Percentiles rank a stretch among this genome's conserved stretches.
phyloP scores from a whole-genome alignment of 2,329 filamentous ascomycete species.

The Basipetospora sp. region DNA sequence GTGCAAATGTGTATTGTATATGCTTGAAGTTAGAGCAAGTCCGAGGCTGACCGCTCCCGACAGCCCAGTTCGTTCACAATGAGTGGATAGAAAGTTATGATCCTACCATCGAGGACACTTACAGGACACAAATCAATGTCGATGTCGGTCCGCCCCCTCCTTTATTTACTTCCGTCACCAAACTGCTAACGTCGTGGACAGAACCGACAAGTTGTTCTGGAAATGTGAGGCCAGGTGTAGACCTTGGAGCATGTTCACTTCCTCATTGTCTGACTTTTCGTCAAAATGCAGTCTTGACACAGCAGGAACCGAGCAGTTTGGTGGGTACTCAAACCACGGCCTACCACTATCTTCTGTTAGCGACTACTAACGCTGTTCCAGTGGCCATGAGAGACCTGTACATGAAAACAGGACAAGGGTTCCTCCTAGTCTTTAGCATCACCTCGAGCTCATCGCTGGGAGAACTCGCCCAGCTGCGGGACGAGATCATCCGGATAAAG shows the following conservation, averaged over 20 bases:
- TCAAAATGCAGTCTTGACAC: conserved; percentile 54
- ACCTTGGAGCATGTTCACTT: too few species aligned
- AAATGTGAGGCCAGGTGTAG: conserved; percentile 68
- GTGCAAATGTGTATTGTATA: too few species aligned
- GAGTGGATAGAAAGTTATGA: conserved; percentile 86
- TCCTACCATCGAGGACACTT: conserved; percentile 65
- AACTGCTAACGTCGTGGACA: conserved; percentile 20
- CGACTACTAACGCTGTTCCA: conserved; percentile 17
- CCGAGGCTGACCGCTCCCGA: conserved; percentile 16
- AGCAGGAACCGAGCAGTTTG: conserved; percentile 83
- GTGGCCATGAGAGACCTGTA: conserved; percentile 64
- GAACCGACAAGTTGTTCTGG: conserved; percentile 76
- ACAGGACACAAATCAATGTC: conserved; percentile 61
- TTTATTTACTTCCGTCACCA: conserved; percentile 15
- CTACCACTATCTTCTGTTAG: conserved; percentile 4
- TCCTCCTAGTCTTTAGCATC: conserved; percentile 83
- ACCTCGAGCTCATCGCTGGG: conserved; percentile 70
- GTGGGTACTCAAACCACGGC: conserved; percentile 32
- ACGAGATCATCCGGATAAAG: conserved; percentile 85
- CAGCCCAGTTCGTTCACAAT: conserved; percentile 85
- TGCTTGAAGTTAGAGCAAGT: conserved; percentile 1
- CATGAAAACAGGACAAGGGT: conserved; percentile 87
- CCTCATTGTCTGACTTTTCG: conserved; percentile 11
- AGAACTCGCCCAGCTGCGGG: conserved; percentile 66
- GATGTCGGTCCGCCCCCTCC: conserved; percentile 48